A percentile compares a stretch with the other conserved stretches of the same genome.
These are phyloP conservation scores for Leucoagaricus sp. DNA, from an alignment of 1,284 basidiomycete genomes.

Conservation along the genomic window DNA sequence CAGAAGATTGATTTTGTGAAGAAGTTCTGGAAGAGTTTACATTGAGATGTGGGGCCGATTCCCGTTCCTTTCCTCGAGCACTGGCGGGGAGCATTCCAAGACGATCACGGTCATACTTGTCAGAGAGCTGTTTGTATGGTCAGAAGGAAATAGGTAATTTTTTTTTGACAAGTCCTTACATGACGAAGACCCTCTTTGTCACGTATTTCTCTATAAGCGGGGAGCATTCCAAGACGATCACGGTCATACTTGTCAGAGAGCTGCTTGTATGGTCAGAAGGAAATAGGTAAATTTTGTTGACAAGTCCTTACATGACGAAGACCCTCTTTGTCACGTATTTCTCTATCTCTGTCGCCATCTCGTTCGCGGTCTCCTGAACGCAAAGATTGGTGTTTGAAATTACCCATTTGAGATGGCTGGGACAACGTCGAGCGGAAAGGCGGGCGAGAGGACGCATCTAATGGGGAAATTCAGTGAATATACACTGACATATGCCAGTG, in stretches of 20 bases:
- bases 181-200: no score
- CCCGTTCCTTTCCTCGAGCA: conserved; percentile 67
- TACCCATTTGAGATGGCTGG: conserved; percentile 87
- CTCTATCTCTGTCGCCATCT: conserved; percentile 60
- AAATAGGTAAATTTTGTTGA: no score
- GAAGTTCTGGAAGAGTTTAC: conserved; percentile 42
- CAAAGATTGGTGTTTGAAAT: conserved; percentile 82
- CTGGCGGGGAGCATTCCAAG: conserved; percentile 52
- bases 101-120: conserved; percentile 83
- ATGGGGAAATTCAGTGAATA: conserved; percentile 17
- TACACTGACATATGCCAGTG: conserved; percentile 6
- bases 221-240: conserved; percentile 64
- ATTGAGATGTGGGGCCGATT: conserved; percentile 62
- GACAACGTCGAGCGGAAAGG: conserved; percentile 71
- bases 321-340: conserved; percentile 70
- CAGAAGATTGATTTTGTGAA: conserved; percentile 31
- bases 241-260: conserved; percentile 85
- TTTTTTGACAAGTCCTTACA: no score
- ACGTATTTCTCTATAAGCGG: no score
- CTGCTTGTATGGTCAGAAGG: conserved; percentile 36
- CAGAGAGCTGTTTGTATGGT: conserved; percentile 58
- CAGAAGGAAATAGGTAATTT: conserved; percentile 11
- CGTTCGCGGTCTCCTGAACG: conserved; percentile 60
- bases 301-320: conserved; percentile 74
- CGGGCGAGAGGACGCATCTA: conserved; percentile 59